Base-by-base conservation (phyloP, 768 basidiomycete genomes). In the Suillus sp. region DNA sequence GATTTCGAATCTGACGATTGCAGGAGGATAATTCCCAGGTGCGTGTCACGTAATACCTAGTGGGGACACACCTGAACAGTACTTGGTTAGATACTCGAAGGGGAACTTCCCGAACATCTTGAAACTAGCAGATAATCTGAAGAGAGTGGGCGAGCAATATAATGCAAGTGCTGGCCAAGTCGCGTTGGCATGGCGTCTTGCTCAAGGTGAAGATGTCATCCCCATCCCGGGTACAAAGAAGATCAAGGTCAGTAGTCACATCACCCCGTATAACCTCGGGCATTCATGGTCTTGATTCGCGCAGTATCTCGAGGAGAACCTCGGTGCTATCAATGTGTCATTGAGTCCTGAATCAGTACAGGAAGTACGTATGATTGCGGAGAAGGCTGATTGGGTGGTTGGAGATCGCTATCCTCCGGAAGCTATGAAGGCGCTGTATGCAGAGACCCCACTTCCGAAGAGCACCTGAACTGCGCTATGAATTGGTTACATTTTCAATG, bases 91-190 rank as follows among this genome's bases (percentile, higher is more conserved):
- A 56, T 79, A 62, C 67, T 77, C 75, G 34, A 68, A 67, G 60
- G 80, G 80, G 63, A 83, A 82, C 68, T 83, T 84, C 69, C 78
- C 78, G 0, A 80, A 77, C 60, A 78, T 83, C 59, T 70, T 81
- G 38, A 75, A 74, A 35, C 55, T 82, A 6, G 76, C 67, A 9
- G 77, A 80, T 7, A 70, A 71, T 37, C 62, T 82, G 6, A 64
- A 72, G 48, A 58, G 53, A 20, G 64, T 81, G 35, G 81, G 79
- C 8, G 67, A 66, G 55, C 71, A 70, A 62, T 70, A 80, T 66
- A 58, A 66, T 1, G 76, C 74, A 16, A 79, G 75, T 1, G 71
- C 76, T 0, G 80, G 79, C 4, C 81, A 81, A 65, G 72, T 82
- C 1, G 64, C 74, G 0, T 69, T 82, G 9, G 80, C 80, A 1